Evolutionary conservation across 768 basidiomycete genomes (phyloP).

Genomic region (Lepiota brunneoincarnata): DNA sequence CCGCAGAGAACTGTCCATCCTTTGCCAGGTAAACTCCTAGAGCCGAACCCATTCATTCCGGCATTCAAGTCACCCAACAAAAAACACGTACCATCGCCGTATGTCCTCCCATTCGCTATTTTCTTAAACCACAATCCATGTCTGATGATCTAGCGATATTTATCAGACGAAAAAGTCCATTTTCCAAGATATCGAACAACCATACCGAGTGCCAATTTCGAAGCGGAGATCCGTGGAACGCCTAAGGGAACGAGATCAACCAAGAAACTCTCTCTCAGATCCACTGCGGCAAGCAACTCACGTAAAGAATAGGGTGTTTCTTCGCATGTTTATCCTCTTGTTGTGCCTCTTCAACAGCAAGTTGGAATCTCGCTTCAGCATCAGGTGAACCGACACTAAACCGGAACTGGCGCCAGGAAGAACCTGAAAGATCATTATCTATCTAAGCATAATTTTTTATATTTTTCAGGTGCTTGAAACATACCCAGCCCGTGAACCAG

Average conservation of each 20-base stretch:
- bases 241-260: constrained; percentile 30
- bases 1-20: constrained; percentile 49
- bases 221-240: constrained; percentile 66
- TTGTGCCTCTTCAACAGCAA: constrained; percentile 40
- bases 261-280: neutral
- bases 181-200: neutral
- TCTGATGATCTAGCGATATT: constrained; percentile 52
- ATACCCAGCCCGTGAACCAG: constrained; percentile 52
- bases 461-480: constrained; percentile 3
- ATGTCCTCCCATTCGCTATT: constrained; percentile 56
- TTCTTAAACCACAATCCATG: constrained; percentile 67
- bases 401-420: constrained; percentile 59
- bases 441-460: neutral
- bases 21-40: constrained; percentile 69
- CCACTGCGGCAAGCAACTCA: constrained; percentile 16
- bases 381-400: constrained; percentile 72
- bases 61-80: neutral
- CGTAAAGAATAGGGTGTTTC: constrained; percentile 47
- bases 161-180: neutral
- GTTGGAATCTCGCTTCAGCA: constrained; percentile 63
- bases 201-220: constrained; percentile 71
- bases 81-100: constrained; percentile 50
- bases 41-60: constrained; percentile 4
- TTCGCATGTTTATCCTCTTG: constrained; percentile 34
- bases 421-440: constrained; percentile 26